A percentile compares a stretch with the other conserved stretches of the same genome.
Evolutionary conservation across 1,139 yeast genomes (phyloP).

Genomic region (Yarrowia galli): DNA sequence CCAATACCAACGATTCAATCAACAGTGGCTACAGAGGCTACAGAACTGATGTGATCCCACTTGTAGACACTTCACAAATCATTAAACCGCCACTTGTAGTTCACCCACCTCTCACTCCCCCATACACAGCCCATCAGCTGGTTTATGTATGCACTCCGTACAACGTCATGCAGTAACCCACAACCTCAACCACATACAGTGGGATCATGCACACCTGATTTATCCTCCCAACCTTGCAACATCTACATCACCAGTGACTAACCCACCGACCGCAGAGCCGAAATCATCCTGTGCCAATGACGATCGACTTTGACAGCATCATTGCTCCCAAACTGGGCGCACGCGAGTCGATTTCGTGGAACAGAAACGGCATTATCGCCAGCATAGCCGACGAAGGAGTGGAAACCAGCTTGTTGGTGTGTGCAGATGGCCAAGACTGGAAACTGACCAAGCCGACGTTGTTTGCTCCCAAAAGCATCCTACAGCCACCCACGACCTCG

Average conservation of each 20-base stretch:
- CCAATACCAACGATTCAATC: too few relatives aligned
- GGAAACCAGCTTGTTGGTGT: constrained; percentile 66
- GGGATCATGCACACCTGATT: constrained; percentile 14
- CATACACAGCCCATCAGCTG: not conserved
- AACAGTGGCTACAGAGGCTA: too few relatives aligned
- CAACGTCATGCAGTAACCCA: not conserved
- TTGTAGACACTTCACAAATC: too few relatives aligned
- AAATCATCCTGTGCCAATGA: constrained; percentile 9
- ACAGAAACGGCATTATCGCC: constrained; percentile 76
- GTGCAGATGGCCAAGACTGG: constrained; percentile 71
- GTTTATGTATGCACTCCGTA: not conserved
- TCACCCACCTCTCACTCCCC: not conserved
- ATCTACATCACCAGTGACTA: constrained; percentile 11
- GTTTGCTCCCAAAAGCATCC: constrained; percentile 39
- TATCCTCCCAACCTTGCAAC: constrained; percentile 25
- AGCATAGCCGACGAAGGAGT: constrained; percentile 56
- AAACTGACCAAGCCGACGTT: constrained; percentile 65
- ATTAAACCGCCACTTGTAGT: not conserved
- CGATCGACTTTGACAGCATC: constrained; percentile 37
- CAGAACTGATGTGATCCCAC: too few relatives aligned
- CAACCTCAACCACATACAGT: constrained; percentile 1
- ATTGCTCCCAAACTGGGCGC: constrained; percentile 31
- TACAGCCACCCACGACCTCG: constrained; percentile 43
- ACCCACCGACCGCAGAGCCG: not conserved
- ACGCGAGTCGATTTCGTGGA: constrained; percentile 56